These are phyloP conservation scores for Fusarium illudens DNA, from an alignment of 2,329 filamentous ascomycete species.

Conservation along the genomic window DNA sequence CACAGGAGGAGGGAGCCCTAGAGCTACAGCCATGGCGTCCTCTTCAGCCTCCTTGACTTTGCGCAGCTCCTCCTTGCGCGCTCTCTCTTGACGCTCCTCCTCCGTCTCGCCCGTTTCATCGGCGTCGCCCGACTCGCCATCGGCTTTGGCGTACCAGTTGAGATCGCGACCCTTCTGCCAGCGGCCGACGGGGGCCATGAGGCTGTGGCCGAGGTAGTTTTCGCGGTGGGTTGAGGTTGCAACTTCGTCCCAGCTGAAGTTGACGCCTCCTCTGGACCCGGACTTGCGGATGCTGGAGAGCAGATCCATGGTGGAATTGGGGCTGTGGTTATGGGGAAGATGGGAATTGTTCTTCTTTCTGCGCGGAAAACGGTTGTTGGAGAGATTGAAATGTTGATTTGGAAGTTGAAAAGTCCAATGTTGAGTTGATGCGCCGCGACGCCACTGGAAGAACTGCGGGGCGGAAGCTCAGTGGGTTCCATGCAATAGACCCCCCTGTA, in stretches of 20 bases:
- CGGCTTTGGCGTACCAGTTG: constrained; percentile 71
- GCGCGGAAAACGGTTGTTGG: not conserved
- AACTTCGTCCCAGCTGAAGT: constrained; percentile 98
- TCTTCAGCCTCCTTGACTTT: constrained; percentile 91
- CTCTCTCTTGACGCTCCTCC: constrained; percentile 65
- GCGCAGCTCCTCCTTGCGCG: constrained; percentile 79
- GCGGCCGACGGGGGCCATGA: constrained; percentile 90
- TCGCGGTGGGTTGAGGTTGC: constrained; percentile 87
- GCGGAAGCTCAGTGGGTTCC: too few species aligned
- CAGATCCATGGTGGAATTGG: constrained; percentile 76
- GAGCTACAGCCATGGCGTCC: constrained; percentile 83
- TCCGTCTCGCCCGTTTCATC: constrained; percentile 64
- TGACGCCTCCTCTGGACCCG: constrained; percentile 90
- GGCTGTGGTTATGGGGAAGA: not conserved
- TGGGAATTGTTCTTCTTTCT: not conserved
- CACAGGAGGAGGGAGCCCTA: constrained; percentile 78
- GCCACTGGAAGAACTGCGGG: constrained; percentile 14
- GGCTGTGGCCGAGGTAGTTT: constrained; percentile 86
- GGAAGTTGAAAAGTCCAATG: constrained; percentile 4
- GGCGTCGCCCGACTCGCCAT: constrained; percentile 46
- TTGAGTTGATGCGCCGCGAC: constrained; percentile 14
- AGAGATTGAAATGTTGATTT: not conserved
- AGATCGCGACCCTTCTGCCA: constrained; percentile 84
- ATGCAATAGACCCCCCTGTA: not conserved
- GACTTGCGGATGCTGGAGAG: constrained; percentile 89